Conservation (phyloP, 2,329 filamentous ascomycete genomes). For the Trichoderma aggressivum region DNA sequence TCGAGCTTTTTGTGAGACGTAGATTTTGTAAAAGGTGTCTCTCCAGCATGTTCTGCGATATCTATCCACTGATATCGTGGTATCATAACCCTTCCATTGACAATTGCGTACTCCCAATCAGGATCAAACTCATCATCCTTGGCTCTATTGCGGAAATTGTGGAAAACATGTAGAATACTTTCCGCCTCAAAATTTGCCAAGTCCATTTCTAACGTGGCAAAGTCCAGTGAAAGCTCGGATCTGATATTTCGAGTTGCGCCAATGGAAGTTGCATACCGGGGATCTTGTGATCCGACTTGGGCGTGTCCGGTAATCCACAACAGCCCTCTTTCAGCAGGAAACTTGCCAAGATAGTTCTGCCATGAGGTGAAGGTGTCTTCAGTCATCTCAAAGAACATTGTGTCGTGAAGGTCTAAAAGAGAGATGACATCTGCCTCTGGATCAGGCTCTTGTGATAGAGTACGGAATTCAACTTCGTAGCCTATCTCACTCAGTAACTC, state of each 20-base stretch:
- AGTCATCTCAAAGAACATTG: slow-evolving; percentile 12
- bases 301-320: slow-evolving; percentile 18
- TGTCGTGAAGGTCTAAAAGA: neutral
- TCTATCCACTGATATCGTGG: slow-evolving; percentile 4
- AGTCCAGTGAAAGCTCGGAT: slow-evolving; percentile 13
- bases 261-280: slow-evolving; percentile 9
- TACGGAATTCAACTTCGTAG: slow-evolving; percentile 5
- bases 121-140: slow-evolving; percentile 5
- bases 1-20: neutral
- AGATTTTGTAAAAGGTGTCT: neutral
- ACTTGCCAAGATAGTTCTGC: neutral
- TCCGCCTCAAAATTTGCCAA: neutral
- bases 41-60: neutral
- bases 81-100: slow-evolving; percentile 4
- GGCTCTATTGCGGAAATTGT: neutral
- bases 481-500: slow-evolving; percentile 1
- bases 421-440: neutral
- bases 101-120: neutral
- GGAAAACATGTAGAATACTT: neutral
- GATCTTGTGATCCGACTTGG: slow-evolving; percentile 13
- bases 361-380: neutral
- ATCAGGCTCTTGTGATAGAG: slow-evolving; percentile 15
- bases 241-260: slow-evolving; percentile 14
- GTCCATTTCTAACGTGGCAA: slow-evolving; percentile 18
- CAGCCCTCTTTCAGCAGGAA: neutral